A percentile compares a stretch with the other conserved stretches of the same genome.
phyloP scores from a whole-genome alignment of 2,329 filamentous ascomycete species.

The Arthrocladium fulminans region DNA sequence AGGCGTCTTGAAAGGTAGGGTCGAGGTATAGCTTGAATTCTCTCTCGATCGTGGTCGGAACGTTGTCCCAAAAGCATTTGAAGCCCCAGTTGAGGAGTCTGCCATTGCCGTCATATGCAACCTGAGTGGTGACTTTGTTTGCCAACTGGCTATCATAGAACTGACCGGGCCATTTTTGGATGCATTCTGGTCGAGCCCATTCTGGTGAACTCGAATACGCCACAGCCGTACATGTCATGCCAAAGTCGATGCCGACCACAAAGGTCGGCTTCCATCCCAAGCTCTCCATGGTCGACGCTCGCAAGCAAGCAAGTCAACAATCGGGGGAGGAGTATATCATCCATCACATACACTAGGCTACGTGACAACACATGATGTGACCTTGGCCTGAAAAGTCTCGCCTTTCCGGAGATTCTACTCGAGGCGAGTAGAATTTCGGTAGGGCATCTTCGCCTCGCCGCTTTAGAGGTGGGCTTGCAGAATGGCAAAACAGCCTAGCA shows the following conservation, averaged over 20 bases:
- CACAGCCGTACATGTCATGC: constrained; percentile 26
- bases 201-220: constrained; percentile 29
- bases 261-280: constrained; percentile 7
- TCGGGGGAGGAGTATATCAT: too few species aligned
- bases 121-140: constrained; percentile 29
- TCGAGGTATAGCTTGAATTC: constrained; percentile 15
- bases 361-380: too few species aligned
- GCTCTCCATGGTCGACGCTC: too few species aligned
- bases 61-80: background rate
- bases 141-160: constrained; percentile 20
- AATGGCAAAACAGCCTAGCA: too few species aligned
- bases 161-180: constrained; percentile 30
- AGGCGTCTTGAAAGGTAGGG: constrained; percentile 11
- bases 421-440: too few species aligned
- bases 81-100: constrained; percentile 3
- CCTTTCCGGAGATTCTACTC: too few species aligned
- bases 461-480: too few species aligned
- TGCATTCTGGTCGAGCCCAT: constrained; percentile 28
- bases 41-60: constrained; percentile 3
- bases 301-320: too few species aligned
- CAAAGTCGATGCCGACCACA: constrained; percentile 23
- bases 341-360: too few species aligned
- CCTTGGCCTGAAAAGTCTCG: too few species aligned
- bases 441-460: too few species aligned
- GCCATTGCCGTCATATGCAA: constrained; percentile 19